These are phyloP conservation scores for Lanmaoa rubissima DNA, from an alignment of 768 basidiomycete genomes.

Conservation along the genomic window DNA sequence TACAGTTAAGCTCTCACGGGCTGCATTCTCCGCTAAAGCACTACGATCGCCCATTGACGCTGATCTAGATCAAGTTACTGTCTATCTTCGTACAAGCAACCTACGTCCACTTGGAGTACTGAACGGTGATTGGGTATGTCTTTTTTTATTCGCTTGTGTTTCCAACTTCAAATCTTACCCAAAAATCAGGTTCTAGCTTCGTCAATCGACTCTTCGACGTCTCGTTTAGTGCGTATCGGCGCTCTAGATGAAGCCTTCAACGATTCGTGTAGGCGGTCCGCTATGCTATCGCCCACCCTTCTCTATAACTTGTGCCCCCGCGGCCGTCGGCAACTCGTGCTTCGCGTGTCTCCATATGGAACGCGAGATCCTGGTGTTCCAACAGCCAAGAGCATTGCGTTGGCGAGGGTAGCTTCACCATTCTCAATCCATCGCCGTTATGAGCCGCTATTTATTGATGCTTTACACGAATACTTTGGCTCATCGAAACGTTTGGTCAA, in stretches of 20 bases:
- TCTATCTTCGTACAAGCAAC: slow-evolving; percentile 64
- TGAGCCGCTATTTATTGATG: slow-evolving; percentile 58
- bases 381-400: slow-evolving; percentile 62
- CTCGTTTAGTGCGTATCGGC: slow-evolving; percentile 57
- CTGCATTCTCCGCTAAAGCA: slow-evolving; percentile 30
- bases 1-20: slow-evolving; percentile 3
- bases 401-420: slow-evolving; percentile 81
- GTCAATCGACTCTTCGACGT: slow-evolving; percentile 32
- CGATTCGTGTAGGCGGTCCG: slow-evolving; percentile 36
- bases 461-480: slow-evolving; percentile 64
- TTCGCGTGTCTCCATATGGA: slow-evolving; percentile 62
- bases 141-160: neutral
- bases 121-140: slow-evolving; percentile 74
- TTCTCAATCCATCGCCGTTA: slow-evolving; percentile 62
- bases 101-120: slow-evolving; percentile 64
- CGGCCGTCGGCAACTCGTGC: slow-evolving; percentile 29
- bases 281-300: slow-evolving; percentile 44
- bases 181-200: slow-evolving; percentile 50
- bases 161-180: neutral
- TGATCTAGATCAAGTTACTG: slow-evolving; percentile 48
- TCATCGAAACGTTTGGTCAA: slow-evolving; percentile 56
- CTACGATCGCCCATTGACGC: slow-evolving; percentile 35
- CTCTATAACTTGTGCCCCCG: slow-evolving; percentile 49
- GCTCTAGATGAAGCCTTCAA: slow-evolving; percentile 47
- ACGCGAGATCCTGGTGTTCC: slow-evolving; percentile 60